Evolutionary conservation across 2,329 filamentous ascomycete genomes (phyloP).

Genomic region (Fusarium sp.): DNA sequence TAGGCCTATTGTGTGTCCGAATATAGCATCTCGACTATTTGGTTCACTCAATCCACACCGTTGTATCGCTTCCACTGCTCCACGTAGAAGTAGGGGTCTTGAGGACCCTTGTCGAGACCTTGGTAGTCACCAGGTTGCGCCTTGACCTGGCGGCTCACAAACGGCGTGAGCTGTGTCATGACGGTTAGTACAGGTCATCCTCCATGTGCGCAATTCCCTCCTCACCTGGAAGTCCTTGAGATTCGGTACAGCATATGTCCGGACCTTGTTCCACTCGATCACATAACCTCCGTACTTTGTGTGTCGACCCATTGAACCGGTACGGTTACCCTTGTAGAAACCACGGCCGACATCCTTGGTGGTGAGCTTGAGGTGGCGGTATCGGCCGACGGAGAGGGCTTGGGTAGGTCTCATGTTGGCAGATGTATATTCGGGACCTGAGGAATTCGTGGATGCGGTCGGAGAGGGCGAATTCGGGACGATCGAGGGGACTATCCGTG

Average conservation of each 20-base stretch:
- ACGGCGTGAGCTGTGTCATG: slow-evolving; percentile 77
- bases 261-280: slow-evolving; percentile 88
- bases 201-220: neutral
- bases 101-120: slow-evolving; percentile 64
- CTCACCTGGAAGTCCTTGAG: slow-evolving; percentile 79
- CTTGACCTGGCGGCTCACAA: slow-evolving; percentile 74
- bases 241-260: slow-evolving; percentile 87
- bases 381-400: slow-evolving; percentile 72
- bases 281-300: slow-evolving; percentile 86
- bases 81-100: slow-evolving; percentile 72
- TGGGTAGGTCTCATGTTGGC: slow-evolving; percentile 75
- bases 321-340: slow-evolving; percentile 96
- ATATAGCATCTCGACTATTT: neutral
- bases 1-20: neutral
- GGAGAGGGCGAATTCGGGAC: slow-evolving; percentile 7
- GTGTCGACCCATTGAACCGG: slow-evolving; percentile 87
- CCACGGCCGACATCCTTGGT: slow-evolving; percentile 94
- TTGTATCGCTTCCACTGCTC: slow-evolving; percentile 77
- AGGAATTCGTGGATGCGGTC: neutral
- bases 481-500: slow-evolving; percentile 13
- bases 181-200: slow-evolving; percentile 25
- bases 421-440: neutral
- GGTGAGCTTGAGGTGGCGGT: slow-evolving; percentile 83
- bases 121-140: slow-evolving; percentile 66
- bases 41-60: slow-evolving; percentile 63